Evolutionary conservation across 2,329 filamentous ascomycete species (phyloP), one percentile per base, ranked within the genome.

Genomic region (Scedosporium minutisporum): DNA sequence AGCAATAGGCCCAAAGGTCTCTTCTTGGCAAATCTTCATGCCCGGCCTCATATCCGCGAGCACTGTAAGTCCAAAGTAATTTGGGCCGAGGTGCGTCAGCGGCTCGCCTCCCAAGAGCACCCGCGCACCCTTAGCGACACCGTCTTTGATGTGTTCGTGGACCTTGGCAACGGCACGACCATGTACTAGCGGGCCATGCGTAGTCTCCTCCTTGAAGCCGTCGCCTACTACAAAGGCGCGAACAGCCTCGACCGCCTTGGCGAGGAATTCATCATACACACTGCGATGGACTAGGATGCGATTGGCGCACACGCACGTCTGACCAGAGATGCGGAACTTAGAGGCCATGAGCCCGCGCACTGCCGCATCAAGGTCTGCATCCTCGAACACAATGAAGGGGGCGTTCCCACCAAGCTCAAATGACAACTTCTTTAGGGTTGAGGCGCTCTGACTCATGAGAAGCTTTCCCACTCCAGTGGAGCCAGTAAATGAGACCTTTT

Each of bases 331-430:
- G 62, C 95, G 89, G 85, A 97, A 97, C 75, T 97, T 99, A 70
- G 86, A 93, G 25, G 87, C 79, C 62, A 97, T 84, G 58, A 92
- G 92, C 27, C 93, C 93, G 0, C 85, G 78, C 1, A 97, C 91
- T 2, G 95, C 95, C 4, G 80, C 78, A 64, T 97, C 93, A 21
- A 97, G 77, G 71, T 97, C 91, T 21, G 93, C 90, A 70, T 97
- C 93, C 70, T 97, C 92, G 71, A 97, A 97, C 41, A 97, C 91
- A 67, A 97, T 97, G 73, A 97, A 96, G 1, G 93, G 93, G 0
- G 93, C 90, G 73, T 97, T 97, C 58, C 93, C 95, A 62, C 93
- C 93, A 1, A 97, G 87, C 73, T 97, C 93, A 73, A 96, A 89
- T 0, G 90, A 95, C 48, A 87, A 73, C 67, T 86, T 83, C 82